Base-by-base conservation (phyloP, 768 basidiomycete species). In the Hygrocybe punicea region DNA sequence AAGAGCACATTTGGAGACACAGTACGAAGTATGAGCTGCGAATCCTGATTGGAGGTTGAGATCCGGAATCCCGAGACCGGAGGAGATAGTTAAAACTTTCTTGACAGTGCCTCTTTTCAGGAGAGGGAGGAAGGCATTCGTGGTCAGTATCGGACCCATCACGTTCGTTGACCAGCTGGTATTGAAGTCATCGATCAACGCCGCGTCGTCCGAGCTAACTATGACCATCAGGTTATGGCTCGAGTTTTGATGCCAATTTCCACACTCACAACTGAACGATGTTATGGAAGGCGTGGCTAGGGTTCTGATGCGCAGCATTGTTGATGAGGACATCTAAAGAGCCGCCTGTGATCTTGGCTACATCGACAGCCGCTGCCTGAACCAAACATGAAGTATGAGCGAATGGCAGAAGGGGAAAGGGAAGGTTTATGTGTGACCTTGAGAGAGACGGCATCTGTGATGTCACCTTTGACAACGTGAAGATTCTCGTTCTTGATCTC, bases 71-170 rank as follows among this genome's bases (percentile, higher is more conserved):
- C 59, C 73, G 14, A 71, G 33, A 36, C 69, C 73, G 21, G 62
- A 65, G 56, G 60, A 63, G 56, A 78, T 53, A 1, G 68, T 62
- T 59, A 76, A 60, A 44, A 77, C 71, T 56, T 72, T 74, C 65
- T 76, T 73, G 19, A 55, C 40, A n/a, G 62, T 17, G 9, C 73
- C 67, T 3, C 64, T 60, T 34, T 59, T 60, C 39, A 78, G 63
- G 19, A 78, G 66, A 10, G 77, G 76, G 6, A 79, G 67, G 67
- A 78, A 74, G 4, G 63, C 63, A 62, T 74, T 72, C 57, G 66
- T 72, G 10, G 73, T 69, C 58, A 67, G 64, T 14, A 75, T 64
- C 17, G 68, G 64, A 25, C 73, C 75, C 49, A 72, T 42, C 44
- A 72, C 69, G 63, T 79, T 78, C 29, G 65, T 62, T 14, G 65